These are phyloP conservation scores for Eucalyptus cloeziana DNA, from an alignment of 345 rosid genomes.

Conservation along the genomic window DNA sequence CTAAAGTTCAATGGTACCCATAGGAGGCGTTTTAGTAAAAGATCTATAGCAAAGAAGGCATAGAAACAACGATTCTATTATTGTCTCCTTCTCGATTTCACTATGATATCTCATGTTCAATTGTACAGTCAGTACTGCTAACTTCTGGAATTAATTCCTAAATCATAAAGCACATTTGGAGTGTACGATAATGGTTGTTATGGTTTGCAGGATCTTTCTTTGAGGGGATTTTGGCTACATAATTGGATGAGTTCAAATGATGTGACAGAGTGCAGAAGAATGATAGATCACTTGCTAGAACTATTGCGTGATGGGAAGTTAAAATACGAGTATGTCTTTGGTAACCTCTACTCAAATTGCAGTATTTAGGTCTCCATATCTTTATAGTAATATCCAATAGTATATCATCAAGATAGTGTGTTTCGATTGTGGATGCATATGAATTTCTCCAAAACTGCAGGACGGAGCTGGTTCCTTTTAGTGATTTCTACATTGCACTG, in stretches of 20 bases:
- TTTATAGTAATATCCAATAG: not conserved
- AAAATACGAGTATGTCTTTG: slow-evolving; percentile 57
- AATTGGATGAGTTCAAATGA: not conserved
- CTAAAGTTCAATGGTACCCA: slow-evolving; percentile 15
- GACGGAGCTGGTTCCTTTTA: slow-evolving; percentile 57
- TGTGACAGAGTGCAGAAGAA: not conserved
- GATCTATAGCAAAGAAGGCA: not conserved
- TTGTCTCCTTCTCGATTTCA: not conserved
- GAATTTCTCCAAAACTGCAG: slow-evolving; percentile 13
- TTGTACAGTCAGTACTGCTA: too few species aligned
- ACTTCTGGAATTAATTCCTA: too few species aligned
- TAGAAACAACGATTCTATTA: not conserved
- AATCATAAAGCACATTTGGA: too few species aligned
- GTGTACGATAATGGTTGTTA: not conserved
- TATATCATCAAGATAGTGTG: not conserved
- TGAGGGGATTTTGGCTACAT: not conserved
- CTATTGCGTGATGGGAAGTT: not conserved
- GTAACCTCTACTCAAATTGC: not conserved
- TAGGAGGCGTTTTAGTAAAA: not conserved
- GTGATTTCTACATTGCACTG: slow-evolving; percentile 43
- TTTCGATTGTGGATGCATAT: not conserved
- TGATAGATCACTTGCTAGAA: not conserved
- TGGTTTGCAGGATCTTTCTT: slow-evolving; percentile 12
- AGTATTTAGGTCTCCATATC: not conserved
- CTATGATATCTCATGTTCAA: not conserved